Base-by-base conservation (phyloP, 345 rosid genomes). In the Lepidium aucheri region DNA sequence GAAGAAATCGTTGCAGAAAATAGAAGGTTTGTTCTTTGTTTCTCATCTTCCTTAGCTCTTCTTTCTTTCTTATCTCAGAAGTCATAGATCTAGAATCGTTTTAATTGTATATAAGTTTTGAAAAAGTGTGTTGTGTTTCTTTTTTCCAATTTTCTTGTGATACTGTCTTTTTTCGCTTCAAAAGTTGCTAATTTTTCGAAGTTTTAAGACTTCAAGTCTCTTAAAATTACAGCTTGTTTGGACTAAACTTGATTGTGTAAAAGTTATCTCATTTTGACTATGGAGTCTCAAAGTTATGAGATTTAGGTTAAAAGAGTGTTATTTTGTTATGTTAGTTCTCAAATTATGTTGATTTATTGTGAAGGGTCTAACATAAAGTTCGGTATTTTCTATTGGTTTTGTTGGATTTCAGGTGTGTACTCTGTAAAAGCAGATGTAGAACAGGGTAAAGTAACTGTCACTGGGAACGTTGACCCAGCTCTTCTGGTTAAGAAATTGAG, bases 391-490 rank as follows among this genome's bases (percentile, higher is more conserved):
- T 12, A 63, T 12, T 60, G 35, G 6, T 53, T 32, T 35, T 50
- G 32, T 26, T 32, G 45, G 52, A 35, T 4, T 14, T 2, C 69
- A 94, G 99, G 99, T 28, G 99, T 95, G 58, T 84, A 91, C 43
- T 68, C 78, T 15, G 69, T 75, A 3, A 58, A 63, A 41, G 79
- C 93, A 65, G 86, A 89, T 78, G 83, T 85, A 56, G 97, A 91
- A 76, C 96, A 83, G 26, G 97, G 97, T 63, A 88, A 63, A 73
- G 90, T 95, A 20, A 89, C 85, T 14, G 99, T 95, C 28, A 78
- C 83, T 3, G 99, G 99, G 17, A 80, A 91, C 75, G 87, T 87
- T 15, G 91, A 87, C 76, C 96, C 95, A 13, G 74, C 74, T 5
- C 53, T 75, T 18, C 88, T 95, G 3, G 76, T 95, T 34, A 84